A percentile compares a stretch with the other conserved stretches of the same genome.
Evolutionary conservation across 1,139 yeast species (phyloP).

Genomic region (Tardiomyces blankii): DNA sequence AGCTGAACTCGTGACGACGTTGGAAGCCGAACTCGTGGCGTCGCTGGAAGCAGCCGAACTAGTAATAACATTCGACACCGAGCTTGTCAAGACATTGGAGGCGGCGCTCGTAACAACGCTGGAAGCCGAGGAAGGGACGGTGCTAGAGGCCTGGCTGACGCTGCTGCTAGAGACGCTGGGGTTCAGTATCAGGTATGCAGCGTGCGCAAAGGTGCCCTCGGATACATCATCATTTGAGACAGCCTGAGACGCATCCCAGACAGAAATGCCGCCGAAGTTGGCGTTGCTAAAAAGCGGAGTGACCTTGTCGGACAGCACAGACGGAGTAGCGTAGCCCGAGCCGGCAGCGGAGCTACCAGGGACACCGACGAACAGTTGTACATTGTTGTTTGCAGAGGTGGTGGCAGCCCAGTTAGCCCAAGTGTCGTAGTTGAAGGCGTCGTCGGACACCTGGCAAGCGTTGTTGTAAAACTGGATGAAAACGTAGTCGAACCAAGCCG

Average conservation of each 20-base stretch:
- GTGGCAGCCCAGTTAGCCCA: conserved; percentile 63
- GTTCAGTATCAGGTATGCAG: conserved; percentile 16
- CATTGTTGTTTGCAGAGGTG: conserved; percentile 50
- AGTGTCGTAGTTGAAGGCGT: conserved; percentile 40
- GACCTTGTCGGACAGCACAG: conserved; percentile 13
- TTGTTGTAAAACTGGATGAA: conserved; percentile 92
- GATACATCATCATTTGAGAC: conserved; percentile 27
- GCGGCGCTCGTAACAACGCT: no score
- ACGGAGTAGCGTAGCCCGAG: conserved; percentile 35
- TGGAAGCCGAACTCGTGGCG: no score
- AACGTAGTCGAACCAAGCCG: conserved; percentile 66
- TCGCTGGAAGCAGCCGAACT: no score
- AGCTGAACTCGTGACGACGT: no score
- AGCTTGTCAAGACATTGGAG: no score
- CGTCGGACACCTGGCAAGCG: conserved; percentile 38
- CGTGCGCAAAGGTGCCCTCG: conserved; percentile 29
- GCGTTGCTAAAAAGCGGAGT: conserved; percentile 10
- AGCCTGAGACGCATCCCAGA: conserved; percentile 90
- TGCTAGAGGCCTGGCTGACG: no score
- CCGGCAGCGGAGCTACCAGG: conserved; percentile 69
- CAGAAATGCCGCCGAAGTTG: conserved; percentile 71
- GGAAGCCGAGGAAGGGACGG: conserved; percentile 6
- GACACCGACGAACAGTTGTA: conserved; percentile 54
- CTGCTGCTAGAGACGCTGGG: not conserved
- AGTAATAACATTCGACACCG: no score